Evolutionary conservation across 805 yeast species (phyloP), one percentile per base, ranked within the genome.

Genomic region (Lachancea dasiensis): DNA sequence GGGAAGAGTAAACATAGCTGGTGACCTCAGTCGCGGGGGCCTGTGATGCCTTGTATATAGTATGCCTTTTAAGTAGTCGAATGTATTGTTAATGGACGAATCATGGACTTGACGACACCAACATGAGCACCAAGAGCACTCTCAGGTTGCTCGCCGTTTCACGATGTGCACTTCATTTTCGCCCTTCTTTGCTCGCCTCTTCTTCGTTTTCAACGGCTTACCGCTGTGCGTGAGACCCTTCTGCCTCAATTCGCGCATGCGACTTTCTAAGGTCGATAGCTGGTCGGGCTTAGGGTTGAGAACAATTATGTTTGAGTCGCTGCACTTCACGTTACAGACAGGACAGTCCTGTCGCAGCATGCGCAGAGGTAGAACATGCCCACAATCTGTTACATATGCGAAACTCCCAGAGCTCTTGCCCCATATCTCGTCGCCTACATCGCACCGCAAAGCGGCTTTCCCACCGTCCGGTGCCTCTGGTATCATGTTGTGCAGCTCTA

Each of bases 331-430:
- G 17, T 49, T 53, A 52, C 82, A 77, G 3, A 56, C 49, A 2
- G 76, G 75, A 47, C 77, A 72, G 16, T 47, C 26, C 2, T 41
- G 22, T 19, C 57, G 56, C 6, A 69, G 44, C 15, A 64, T 47
- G 18, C 56, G 54, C n/a, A 43, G 50, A 3, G 63, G 63, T 40
- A 68, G 46, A 0, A 63, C 66, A 50, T 71, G 68, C 0, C 73
- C 73, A 50, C 77, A 73, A 5, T 60, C 56, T 0, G 64, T 71
- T 3, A 72, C 44, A 50, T 75, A 76, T 1, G 67, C 64, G 36
- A 74, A 67, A n/a, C 45, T 55, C 10, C 51, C 50, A 0, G 67
- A 60, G 7, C 52, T 51, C 5, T 59, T 51, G 27, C 69, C 70
- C 4, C 73, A 44, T 2, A 49, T 48, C 24, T 63, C 50, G 27